Conservation (phyloP, 371 early-diverging fungal genomes). For the Rhizopus arrhizus region DNA sequence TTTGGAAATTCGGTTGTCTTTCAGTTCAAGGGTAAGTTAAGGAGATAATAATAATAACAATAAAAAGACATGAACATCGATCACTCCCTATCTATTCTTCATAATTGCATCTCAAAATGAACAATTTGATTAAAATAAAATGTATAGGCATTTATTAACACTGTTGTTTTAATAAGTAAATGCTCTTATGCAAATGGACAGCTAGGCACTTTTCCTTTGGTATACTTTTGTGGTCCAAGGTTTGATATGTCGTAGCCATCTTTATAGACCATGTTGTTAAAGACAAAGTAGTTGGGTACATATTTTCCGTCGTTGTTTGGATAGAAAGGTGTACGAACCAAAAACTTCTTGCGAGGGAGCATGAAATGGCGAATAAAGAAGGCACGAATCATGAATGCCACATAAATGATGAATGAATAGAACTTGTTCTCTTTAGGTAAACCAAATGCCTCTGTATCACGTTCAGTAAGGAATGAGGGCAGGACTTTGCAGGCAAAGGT, state of each 20-base stretch:
- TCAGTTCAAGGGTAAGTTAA: no score
- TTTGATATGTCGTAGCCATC: conserved; percentile 23
- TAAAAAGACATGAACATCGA: no score
- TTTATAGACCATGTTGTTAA: conserved; percentile 17
- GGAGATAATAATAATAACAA: no score
- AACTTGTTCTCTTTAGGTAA: conserved; percentile 26
- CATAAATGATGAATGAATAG: conserved; percentile 8
- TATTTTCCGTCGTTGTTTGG: conserved; percentile 14
- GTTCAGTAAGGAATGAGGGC: conserved; percentile 1
- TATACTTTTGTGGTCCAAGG: conserved; percentile 19
- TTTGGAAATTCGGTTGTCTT: no score
- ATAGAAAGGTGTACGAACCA: conserved; percentile 21
- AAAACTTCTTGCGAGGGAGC: conserved; percentile 16
- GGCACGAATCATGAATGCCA: conserved; percentile 4
- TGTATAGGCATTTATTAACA: no score
- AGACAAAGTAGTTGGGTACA: conserved; percentile 15
- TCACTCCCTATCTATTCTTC: no score
- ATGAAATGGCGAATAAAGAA: conserved; percentile 12
- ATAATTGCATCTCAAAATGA: no score
- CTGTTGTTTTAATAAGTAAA: no score
- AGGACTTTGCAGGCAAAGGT: conserved; percentile 1
- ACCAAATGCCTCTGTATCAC: conserved; percentile 30
- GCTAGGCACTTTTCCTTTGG: not conserved
- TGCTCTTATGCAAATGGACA: not conserved
- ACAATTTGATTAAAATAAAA: no score